phyloP scores from a whole-genome alignment of 129 eudicot genomes.

The Helianthus annuus region DNA sequence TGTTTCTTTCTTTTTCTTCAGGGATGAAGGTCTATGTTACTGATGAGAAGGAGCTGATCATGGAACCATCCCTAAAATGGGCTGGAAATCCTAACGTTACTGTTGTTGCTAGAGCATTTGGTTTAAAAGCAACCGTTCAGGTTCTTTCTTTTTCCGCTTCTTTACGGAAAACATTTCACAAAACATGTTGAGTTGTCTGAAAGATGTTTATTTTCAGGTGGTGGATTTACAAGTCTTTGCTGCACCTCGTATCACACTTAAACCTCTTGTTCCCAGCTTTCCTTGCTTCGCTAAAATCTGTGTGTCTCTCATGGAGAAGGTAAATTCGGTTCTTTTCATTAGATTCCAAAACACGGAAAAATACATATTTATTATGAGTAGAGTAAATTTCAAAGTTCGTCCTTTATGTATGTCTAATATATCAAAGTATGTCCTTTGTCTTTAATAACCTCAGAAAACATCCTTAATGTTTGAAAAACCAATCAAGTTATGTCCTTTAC shows the following conservation, averaged over 20 bases:
- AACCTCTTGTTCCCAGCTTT: constrained; percentile 98
- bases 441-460: no score
- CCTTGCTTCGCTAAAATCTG: constrained; percentile 90
- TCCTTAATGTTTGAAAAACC: no score
- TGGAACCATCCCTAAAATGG: constrained; percentile 96
- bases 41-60: constrained; percentile 92
- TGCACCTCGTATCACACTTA: constrained; percentile 83
- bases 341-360: neutral
- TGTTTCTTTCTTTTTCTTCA: constrained; percentile 17
- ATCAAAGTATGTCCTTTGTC: no score
- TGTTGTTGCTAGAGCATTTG: constrained; percentile 84
- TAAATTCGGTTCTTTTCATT: constrained; percentile 17
- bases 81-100: constrained; percentile 91
- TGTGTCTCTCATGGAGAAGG: constrained; percentile 98
- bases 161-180: constrained; percentile 2
- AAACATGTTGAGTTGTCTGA: constrained; percentile 4
- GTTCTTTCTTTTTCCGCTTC: constrained; percentile 32
- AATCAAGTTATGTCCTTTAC: no score
- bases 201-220: constrained; percentile 50
- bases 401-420: no score
- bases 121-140: constrained; percentile 93
- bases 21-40: constrained; percentile 97
- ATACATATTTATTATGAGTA: neutral
- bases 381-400: no score
- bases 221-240: constrained; percentile 93